Evolutionary conservation across 495 filamentous ascomycete species (phyloP).

Genomic region (Penicillium diatomitis): DNA sequence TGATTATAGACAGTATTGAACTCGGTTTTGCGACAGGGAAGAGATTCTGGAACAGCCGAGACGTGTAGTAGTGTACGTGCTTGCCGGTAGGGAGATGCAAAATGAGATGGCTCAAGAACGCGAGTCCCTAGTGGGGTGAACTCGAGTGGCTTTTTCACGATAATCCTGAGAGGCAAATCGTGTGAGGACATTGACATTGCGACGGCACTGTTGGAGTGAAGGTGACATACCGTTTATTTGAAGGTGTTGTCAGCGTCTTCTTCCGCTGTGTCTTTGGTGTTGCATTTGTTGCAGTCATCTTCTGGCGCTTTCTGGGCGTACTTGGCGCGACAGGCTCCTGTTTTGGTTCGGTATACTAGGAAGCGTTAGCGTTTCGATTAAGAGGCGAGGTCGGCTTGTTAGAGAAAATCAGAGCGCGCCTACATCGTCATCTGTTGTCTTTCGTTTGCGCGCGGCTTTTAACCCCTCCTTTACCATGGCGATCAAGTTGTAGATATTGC

Average conservation of each 20-base stretch:
- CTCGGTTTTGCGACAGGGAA: constrained; percentile 88
- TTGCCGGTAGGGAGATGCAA: constrained; percentile 81
- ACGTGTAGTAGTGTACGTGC: constrained; percentile 87
- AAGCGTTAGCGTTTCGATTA: not conserved
- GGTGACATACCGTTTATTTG: constrained; percentile 48
- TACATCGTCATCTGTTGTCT: constrained; percentile 42
- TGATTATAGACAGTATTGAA: constrained; percentile 88
- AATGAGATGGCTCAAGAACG: constrained; percentile 64
- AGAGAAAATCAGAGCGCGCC: constrained; percentile 6
- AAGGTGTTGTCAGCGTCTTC: constrained; percentile 56
- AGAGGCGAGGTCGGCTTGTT: not conserved
- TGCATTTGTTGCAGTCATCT: constrained; percentile 41
- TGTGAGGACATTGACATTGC: not conserved
- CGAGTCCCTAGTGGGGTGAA: constrained; percentile 92
- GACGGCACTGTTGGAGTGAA: not conserved
- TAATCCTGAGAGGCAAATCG: constrained; percentile 38
- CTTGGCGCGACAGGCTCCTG: constrained; percentile 40
- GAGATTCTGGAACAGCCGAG: constrained; percentile 74
- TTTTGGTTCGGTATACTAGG: constrained; percentile 31
- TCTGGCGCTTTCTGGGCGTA: constrained; percentile 53
- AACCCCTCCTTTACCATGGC: constrained; percentile 53
- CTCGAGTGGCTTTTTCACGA: constrained; percentile 85
- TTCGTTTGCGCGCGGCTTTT: constrained; percentile 46
- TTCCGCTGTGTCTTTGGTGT: constrained; percentile 49
- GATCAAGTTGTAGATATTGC: constrained; percentile 54